phyloP scores from a whole-genome alignment of 768 basidiomycete species.

The Strobilomyces echinocephalus region DNA sequence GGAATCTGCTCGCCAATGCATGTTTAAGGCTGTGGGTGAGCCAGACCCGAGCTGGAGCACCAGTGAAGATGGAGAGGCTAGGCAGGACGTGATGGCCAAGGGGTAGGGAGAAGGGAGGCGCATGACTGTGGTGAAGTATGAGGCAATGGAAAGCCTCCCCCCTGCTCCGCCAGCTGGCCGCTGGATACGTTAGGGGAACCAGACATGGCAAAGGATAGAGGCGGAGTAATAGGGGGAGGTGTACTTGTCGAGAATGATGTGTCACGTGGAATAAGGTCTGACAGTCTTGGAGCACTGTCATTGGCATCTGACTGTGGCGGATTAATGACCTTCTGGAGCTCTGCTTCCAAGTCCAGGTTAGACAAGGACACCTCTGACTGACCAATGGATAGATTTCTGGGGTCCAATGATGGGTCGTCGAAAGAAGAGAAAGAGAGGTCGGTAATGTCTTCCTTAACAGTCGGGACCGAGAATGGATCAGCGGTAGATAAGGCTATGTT shows the following conservation, averaged over 20 bases:
- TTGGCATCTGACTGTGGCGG: slow-evolving; percentile 9
- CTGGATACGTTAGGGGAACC: slow-evolving; percentile 15
- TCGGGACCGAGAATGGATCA: slow-evolving; percentile 21
- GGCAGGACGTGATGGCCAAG: not conserved
- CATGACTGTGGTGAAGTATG: slow-evolving; percentile 4
- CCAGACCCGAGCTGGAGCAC: slow-evolving; percentile 12
- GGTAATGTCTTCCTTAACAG: slow-evolving; percentile 23
- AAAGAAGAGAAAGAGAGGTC: slow-evolving; percentile 28
- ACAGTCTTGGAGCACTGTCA: slow-evolving; percentile 19
- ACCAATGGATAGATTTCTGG: slow-evolving; percentile 32
- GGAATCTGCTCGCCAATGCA: slow-evolving; percentile 23
- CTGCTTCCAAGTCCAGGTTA: slow-evolving; percentile 30
- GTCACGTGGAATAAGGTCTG: slow-evolving; percentile 21
- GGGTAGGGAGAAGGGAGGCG: not conserved
- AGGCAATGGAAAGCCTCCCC: not conserved
- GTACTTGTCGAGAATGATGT: slow-evolving; percentile 26
- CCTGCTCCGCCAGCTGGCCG: slow-evolving; percentile 5
- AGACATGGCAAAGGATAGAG: slow-evolving; percentile 17
- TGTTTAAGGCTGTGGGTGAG: slow-evolving; percentile 17
- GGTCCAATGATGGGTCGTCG: slow-evolving; percentile 27
- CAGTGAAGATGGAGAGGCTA: slow-evolving; percentile 10
- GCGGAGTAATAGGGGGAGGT: slow-evolving; percentile 21
- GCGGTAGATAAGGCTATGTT: slow-evolving; percentile 10
- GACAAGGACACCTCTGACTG: slow-evolving; percentile 35
- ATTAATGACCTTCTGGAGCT: slow-evolving; percentile 21